These are phyloP conservation scores for Ensete glaucum DNA, from an alignment of 176 grass and related monocot species.

Conservation along the genomic window DNA sequence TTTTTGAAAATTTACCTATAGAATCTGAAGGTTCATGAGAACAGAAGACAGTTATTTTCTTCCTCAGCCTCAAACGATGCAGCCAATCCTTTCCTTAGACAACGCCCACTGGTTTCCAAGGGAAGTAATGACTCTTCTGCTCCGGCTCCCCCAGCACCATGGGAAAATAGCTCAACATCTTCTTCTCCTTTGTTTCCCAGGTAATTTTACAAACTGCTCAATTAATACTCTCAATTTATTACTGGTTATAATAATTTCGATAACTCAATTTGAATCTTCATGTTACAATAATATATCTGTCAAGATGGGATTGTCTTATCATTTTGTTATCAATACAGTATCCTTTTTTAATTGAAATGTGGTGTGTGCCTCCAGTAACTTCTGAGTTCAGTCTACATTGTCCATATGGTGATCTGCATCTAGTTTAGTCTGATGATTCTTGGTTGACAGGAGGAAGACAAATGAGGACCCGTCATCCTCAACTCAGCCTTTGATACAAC, in stretches of 20 bases:
- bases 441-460: conserved; percentile 65
- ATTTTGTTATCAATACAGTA: no score
- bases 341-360: background rate
- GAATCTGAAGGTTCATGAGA: conserved; percentile 93
- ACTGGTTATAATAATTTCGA: background rate
- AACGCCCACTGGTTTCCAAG: conserved; percentile 55
- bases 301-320: no score
- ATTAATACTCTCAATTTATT: background rate
- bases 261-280: no score
- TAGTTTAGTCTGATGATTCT: background rate
- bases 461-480: conserved; percentile 79
- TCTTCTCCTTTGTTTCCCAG: conserved; percentile 79
- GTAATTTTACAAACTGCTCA: conserved; percentile 27
- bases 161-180: conserved; percentile 64
- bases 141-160: conserved; percentile 50
- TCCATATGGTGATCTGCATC: background rate
- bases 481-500: conserved; percentile 52
- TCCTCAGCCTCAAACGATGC: conserved; percentile 57
- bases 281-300: no score
- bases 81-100: conserved; percentile 79
- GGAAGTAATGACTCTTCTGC: conserved; percentile 49
- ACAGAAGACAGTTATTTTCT: conserved; percentile 93
- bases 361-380: background rate
- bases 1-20: conserved; percentile 19
- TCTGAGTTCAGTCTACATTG: background rate